Evolutionary conservation across 495 filamentous ascomycete genomes (phyloP).

Genomic region (Penicillium samsonianum): DNA sequence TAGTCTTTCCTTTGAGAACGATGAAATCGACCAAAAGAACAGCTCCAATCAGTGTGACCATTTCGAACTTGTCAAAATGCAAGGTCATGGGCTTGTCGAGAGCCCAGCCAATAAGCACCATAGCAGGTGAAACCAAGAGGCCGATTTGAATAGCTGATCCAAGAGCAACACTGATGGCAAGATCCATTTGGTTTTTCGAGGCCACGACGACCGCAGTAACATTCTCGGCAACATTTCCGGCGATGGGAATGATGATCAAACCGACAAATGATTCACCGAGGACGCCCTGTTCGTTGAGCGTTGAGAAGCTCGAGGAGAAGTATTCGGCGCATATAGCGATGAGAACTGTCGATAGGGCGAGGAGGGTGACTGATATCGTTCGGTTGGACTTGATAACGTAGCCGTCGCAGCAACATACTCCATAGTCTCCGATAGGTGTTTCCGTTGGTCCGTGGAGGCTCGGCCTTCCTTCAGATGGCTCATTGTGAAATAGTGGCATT

Average conservation of each 20-base stretch:
- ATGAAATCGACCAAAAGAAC: constrained; percentile 77
- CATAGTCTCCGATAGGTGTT: background rate
- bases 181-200: constrained; percentile 29
- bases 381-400: constrained; percentile 4
- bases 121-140: constrained; percentile 47
- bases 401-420: background rate
- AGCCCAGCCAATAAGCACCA: constrained; percentile 69
- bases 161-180: constrained; percentile 26
- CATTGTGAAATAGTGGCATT: constrained; percentile 5
- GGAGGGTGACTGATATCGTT: constrained; percentile 10
- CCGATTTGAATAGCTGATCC: constrained; percentile 33
- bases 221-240: constrained; percentile 30
- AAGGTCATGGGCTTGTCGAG: constrained; percentile 65
- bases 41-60: constrained; percentile 70
- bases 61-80: constrained; percentile 81
- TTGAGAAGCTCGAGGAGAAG: constrained; percentile 28
- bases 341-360: constrained; percentile 23
- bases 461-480: background rate
- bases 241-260: constrained; percentile 32
- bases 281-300: constrained; percentile 17
- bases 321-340: constrained; percentile 33
- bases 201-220: constrained; percentile 28
- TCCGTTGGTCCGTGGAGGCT: background rate
- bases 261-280: constrained; percentile 28
- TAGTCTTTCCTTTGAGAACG: constrained; percentile 72